These are phyloP conservation scores for Cyclotella baltica DNA, from an alignment of 108 stramenopile species.

Conservation along the genomic window DNA sequence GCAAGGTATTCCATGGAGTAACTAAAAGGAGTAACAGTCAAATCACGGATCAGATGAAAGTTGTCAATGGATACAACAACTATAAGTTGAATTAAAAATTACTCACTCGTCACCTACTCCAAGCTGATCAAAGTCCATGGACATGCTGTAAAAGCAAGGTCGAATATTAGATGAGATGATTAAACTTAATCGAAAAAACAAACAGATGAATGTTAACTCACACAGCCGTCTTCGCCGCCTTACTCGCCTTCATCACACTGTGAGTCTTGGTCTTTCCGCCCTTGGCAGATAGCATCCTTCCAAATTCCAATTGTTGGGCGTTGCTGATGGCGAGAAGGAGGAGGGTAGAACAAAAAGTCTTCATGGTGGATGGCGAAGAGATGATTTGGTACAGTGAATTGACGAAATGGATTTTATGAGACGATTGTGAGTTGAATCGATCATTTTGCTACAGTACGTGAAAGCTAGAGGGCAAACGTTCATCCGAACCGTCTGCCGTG, in stretches of 20 bases:
- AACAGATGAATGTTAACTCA: too few relatives aligned
- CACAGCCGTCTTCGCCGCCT: too few relatives aligned
- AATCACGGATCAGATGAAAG: neutral
- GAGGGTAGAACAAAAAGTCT: slow-evolving; percentile 1
- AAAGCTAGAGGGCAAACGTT: too few relatives aligned
- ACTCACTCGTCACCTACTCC: neutral
- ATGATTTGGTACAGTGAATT: neutral
- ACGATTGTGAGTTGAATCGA: neutral
- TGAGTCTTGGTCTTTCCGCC: neutral
- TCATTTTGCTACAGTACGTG: too few relatives aligned
- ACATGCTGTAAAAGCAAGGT: too few relatives aligned
- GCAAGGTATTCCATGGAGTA: neutral
- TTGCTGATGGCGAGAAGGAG: neutral
- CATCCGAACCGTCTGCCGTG: too few relatives aligned
- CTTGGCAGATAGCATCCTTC: neutral
- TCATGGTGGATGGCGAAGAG: neutral
- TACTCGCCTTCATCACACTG: neutral
- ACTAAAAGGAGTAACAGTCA: neutral
- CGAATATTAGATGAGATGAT: too few relatives aligned
- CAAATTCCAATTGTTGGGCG: neutral
- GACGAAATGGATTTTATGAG: slow-evolving; percentile 3
- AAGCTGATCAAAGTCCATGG: neutral
- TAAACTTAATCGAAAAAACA: too few relatives aligned
- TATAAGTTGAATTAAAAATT: too few relatives aligned
- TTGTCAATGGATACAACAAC: too few relatives aligned